Conservation (phyloP, 257 asterid species). For the Solanum sejunctum region DNA sequence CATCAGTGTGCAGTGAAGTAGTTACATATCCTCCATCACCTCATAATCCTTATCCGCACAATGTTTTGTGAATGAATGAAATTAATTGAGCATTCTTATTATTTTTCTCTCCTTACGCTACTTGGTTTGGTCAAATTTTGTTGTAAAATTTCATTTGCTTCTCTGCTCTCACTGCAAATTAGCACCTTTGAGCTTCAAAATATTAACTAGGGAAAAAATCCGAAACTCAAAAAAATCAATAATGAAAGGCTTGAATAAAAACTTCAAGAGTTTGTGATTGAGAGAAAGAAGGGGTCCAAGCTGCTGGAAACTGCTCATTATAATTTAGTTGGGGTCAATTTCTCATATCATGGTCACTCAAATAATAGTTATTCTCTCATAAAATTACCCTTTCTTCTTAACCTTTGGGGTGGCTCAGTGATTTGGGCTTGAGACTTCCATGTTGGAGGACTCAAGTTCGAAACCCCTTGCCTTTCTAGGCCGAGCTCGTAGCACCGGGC, state of each 20-base stretch:
- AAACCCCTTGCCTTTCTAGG: too few species aligned
- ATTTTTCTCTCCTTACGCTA: neutral
- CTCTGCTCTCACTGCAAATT: neutral
- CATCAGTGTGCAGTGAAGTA: neutral
- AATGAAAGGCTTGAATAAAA: neutral
- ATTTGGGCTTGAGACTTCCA: too few species aligned
- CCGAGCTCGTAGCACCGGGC: too few species aligned
- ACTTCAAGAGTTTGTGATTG: neutral
- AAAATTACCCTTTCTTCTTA: neutral
- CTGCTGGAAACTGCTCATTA: neutral
- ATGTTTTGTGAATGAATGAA: neutral
- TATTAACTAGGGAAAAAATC: neutral
- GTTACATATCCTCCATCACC: neutral
- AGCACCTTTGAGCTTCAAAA: neutral
- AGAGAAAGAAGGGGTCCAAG: neutral
- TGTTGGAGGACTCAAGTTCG: too few species aligned
- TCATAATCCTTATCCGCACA: neutral
- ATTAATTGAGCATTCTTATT: neutral
- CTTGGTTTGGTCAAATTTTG: neutral
- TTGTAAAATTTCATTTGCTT: neutral
- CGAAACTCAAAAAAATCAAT: neutral
- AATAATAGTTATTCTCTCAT: neutral
- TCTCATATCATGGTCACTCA: neutral
- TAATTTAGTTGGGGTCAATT: neutral
- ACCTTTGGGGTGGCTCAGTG: too few species aligned